A percentile compares a stretch with the other conserved stretches of the same genome.
phyloP scores from a whole-genome alignment of 441 rosid genomes.

The Codiaeum variegatum region DNA sequence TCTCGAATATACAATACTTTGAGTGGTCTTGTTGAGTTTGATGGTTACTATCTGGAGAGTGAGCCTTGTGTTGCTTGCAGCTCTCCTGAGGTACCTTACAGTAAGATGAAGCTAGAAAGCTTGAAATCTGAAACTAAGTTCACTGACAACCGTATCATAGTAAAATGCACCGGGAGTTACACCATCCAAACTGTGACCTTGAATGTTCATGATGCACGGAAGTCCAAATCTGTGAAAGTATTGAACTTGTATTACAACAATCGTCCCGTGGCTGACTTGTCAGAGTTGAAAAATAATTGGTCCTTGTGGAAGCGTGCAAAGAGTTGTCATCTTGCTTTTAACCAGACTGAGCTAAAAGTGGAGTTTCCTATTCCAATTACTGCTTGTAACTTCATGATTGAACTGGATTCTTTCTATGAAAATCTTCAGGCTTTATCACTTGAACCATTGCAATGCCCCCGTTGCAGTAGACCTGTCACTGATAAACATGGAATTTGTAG shows the following conservation, averaged over 20 bases:
- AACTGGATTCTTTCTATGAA: slow-evolving; percentile 99
- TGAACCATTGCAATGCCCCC: slow-evolving; percentile 99
- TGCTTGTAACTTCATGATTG: slow-evolving; percentile 99
- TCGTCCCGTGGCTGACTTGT: slow-evolving; percentile 95
- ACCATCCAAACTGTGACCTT: slow-evolving; percentile 95
- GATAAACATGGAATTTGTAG: slow-evolving; percentile 98
- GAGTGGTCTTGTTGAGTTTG: slow-evolving; percentile 97
- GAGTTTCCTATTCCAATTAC: slow-evolving; percentile 99
- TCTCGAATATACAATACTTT: slow-evolving; percentile 95
- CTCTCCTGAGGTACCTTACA: slow-evolving; percentile 98
- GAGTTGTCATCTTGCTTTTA: slow-evolving; percentile 97
- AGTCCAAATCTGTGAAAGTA: slow-evolving; percentile 97
- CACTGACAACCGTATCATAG: slow-evolving; percentile 98
- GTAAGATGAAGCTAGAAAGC: slow-evolving; percentile 99
- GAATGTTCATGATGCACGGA: slow-evolving; percentile 99
- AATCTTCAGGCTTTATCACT: slow-evolving; percentile 99
- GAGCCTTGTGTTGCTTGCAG: slow-evolving; percentile 99
- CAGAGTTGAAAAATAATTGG: slow-evolving; percentile 99
- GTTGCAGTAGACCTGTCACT: slow-evolving; percentile 97
- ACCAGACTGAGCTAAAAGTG: slow-evolving; percentile 98
- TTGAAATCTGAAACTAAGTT: slow-evolving; percentile 99
- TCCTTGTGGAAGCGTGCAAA: slow-evolving; percentile 99
- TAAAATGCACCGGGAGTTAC: slow-evolving; percentile 99
- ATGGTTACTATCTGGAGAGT: slow-evolving; percentile 99
- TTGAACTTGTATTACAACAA: slow-evolving; percentile 96